Conservation (phyloP, 345 rosid genomes). For the Rubroshorea leprosula region DNA sequence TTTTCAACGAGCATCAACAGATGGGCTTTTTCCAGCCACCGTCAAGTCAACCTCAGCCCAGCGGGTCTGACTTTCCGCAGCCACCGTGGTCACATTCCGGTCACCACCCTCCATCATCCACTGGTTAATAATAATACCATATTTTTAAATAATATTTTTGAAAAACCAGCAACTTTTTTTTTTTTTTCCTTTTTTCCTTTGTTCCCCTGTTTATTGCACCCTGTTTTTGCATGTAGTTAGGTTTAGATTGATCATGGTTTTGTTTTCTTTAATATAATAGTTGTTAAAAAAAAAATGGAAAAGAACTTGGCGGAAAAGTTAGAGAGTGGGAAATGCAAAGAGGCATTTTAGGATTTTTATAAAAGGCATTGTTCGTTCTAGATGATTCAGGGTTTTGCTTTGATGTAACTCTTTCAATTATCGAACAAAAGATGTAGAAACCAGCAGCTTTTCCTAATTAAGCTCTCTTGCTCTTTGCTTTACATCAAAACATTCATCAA, state of each 20-base stretch:
- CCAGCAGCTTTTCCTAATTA: neutral
- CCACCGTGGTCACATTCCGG: conserved; percentile 32
- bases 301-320: neutral
- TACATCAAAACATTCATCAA: too few relatives aligned
- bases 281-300: conserved; percentile 1
- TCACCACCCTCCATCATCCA: conserved; percentile 32
- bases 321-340: conserved; percentile 8
- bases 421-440: conserved; percentile 15
- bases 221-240: conserved; percentile 12
- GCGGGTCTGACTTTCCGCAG: conserved; percentile 24
- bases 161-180: too few relatives aligned
- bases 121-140: conserved; percentile 13
- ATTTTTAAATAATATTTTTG: too few relatives aligned
- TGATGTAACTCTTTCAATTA: conserved; percentile 15
- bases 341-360: conserved; percentile 12
- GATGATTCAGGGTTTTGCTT: neutral
- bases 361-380: conserved; percentile 7
- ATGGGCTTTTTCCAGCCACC: conserved; percentile 20
- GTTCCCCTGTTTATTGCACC: neutral
- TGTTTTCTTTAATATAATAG: neutral
- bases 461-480: too few relatives aligned
- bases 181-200: conserved; percentile 1
- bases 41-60: conserved; percentile 17
- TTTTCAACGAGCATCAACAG: conserved; percentile 34
- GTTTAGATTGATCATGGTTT: neutral